Evolutionary conservation across 1,284 basidiomycete species (phyloP).

Genomic region (Pseudomicrostroma phylloplanum): DNA sequence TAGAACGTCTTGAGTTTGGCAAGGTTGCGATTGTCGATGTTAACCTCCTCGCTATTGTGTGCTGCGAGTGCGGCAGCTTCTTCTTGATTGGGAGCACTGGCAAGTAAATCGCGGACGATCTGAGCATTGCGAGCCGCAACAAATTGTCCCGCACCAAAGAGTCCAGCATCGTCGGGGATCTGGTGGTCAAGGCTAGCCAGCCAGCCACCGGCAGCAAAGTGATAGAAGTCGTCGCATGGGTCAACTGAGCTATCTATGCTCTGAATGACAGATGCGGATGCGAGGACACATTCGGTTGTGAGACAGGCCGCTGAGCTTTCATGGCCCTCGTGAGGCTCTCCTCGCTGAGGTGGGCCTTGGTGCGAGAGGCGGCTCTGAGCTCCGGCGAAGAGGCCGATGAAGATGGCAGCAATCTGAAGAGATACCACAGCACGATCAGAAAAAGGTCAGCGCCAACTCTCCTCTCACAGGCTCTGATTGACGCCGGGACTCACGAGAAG

Average conservation of each 20-base stretch:
- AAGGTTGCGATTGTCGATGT: constrained; percentile 64
- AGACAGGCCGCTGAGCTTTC: constrained; percentile 58
- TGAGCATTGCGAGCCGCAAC: constrained; percentile 26
- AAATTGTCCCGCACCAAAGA: constrained; percentile 51
- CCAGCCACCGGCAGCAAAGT: constrained; percentile 60
- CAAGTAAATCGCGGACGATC: constrained; percentile 53
- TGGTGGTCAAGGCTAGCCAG: constrained; percentile 24
- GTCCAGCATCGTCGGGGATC: constrained; percentile 53
- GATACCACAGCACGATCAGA: constrained; percentile 58
- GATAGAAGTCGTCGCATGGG: constrained; percentile 93
- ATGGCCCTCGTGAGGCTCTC: constrained; percentile 20
- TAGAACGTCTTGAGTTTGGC: constrained; percentile 75
- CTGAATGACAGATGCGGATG: constrained; percentile 74
- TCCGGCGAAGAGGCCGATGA: constrained; percentile 72
- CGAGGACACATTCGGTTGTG: constrained; percentile 71
- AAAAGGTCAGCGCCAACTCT: neutral
- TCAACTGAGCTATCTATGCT: constrained; percentile 75
- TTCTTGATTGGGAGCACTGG: constrained; percentile 25
- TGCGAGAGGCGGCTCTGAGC: constrained; percentile 52
- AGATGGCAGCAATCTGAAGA: constrained; percentile 73
- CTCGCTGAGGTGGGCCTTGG: constrained; percentile 29
- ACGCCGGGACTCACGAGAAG: neutral
- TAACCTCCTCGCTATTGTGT: constrained; percentile 14
- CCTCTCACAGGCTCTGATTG: neutral
- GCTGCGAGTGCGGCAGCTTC: neutral